Base-by-base conservation (phyloP, 257 asterid species). In the Nicotiana sylvestris region DNA sequence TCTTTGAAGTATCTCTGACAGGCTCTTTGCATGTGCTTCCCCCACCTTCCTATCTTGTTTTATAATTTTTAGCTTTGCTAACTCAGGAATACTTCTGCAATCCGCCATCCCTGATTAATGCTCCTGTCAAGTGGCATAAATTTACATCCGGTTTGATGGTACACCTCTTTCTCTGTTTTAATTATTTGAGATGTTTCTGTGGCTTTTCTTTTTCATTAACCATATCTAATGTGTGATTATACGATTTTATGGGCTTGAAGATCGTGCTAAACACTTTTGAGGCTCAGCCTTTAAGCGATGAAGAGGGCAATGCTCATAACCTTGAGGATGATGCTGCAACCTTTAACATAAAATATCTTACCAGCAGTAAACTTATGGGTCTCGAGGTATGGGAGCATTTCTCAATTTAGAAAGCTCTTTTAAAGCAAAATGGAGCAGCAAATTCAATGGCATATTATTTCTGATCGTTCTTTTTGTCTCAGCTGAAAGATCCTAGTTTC, bases 401-500 rank as follows among this genome's bases (percentile, higher is more conserved):
- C 83, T 53, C 62, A 65, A 51, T 55, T 53, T 65, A 9, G 76
- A 66, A 46, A 32, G 43, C 64, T 57, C 27, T 29, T 74, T 9
- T 51, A 46, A 49, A 49, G 43, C 62, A 74, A 51, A 27, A 49
- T 25, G 57, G 17, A 6, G 62, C 29, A 27, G 62, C 62, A 85
- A 82, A 81, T 61, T 13, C 46, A 77, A 82, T 43, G 61, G 76
- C 74, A 74, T 76, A 74, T 77, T 46, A 70, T 76, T 76, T 77
- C 76, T 68, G 80, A 80, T 62, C 78, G 43, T 83, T 46, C 46
- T 46, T 64, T 68, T 62, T 85, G 76, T 86, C 72, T 69, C 97
- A 96, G 99, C 86, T 96, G 74, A 96, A 94, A 87, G 99, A 96
- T 88, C 99, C 98, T 84, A 96, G 98, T 90, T 96, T 96, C 84